phyloP scores from a whole-genome alignment of 2,329 filamentous ascomycete genomes.

The Fusarium penzigii region DNA sequence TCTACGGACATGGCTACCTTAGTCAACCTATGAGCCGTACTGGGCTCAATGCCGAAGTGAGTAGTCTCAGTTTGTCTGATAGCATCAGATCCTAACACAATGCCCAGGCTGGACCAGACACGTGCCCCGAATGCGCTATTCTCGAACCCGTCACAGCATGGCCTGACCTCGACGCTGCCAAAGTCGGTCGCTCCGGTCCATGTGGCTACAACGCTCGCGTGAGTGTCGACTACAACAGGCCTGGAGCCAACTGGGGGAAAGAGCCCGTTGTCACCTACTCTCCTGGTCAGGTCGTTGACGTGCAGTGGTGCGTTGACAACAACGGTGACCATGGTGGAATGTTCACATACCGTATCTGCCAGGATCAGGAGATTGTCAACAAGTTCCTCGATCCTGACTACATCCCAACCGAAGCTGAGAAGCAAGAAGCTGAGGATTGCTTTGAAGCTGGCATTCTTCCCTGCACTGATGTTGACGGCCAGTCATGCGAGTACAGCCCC shows the following conservation, averaged over 20 bases:
- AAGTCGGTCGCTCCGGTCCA: slow-evolving; percentile 49
- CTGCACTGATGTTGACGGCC: slow-evolving; percentile 52
- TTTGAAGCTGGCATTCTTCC: slow-evolving; percentile 48
- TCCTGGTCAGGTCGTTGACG: slow-evolving; percentile 47
- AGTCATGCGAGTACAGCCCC: slow-evolving; percentile 48
- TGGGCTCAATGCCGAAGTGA: slow-evolving; percentile 17
- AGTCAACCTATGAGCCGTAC: slow-evolving; percentile 21
- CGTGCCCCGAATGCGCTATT: slow-evolving; percentile 56
- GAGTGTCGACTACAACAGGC: slow-evolving; percentile 54
- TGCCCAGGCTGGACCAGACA: slow-evolving; percentile 46
- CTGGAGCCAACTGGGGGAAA: slow-evolving; percentile 45
- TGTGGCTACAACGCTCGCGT: slow-evolving; percentile 57
- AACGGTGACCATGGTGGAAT: slow-evolving; percentile 60
- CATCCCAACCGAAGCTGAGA: slow-evolving; percentile 51
- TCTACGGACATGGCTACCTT: slow-evolving; percentile 15
- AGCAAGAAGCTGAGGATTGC: slow-evolving; percentile 54
- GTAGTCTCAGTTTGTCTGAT: accelerated
- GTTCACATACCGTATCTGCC: slow-evolving; percentile 56
- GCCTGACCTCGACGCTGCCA: slow-evolving; percentile 48
- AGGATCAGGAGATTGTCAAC: slow-evolving; percentile 51
- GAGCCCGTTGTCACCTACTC: slow-evolving; percentile 45
- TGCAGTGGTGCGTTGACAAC: slow-evolving; percentile 57
- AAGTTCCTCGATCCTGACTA: slow-evolving; percentile 50
- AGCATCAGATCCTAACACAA: background rate
- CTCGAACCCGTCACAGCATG: slow-evolving; percentile 53